Base-by-base conservation (phyloP, 495 filamentous ascomycete genomes). In the Niebla homalea region DNA sequence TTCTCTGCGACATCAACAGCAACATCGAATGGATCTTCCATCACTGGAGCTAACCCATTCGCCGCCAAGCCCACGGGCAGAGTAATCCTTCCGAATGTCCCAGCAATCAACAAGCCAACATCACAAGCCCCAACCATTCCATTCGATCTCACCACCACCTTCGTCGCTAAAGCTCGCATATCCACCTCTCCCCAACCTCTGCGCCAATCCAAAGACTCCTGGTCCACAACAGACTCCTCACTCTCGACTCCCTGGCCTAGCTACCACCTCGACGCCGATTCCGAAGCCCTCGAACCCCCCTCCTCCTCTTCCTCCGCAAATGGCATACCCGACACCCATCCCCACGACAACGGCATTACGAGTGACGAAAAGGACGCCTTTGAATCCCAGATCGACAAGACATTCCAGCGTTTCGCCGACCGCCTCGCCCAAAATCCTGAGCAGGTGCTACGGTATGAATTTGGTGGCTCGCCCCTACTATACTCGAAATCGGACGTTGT, bases 401-500 rank as follows among this genome's bases (percentile, higher is more conserved):
- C 82, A 0, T 99, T 99, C 69, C 88, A 94, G 63, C 82, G 79
- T 49, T 76, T 99, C 63, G 89, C 93, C 0, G 89, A 89, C 58
- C 70, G 88, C 2, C 73, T 96, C 7, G 78, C 76, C 1, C 86
- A 97, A 62, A 98, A 98, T 66, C 88, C 92, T 0, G 87, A 94
- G 54, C 92, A 98, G 59, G 82, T 89, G 14, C 79, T 99, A 32
- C 80, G 93, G 38, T 99, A 97, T 60, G 89, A 97, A 62, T 93
- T 87, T 63, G 71, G 68, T 1, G 93, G 92, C 0, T 55, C 67
- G 21, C 90, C 93, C 21, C 63, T 99, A 36, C 72, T 97, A 12
- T 98, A 94, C 62, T 78, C 76, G 18, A 81, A 83, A 57, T 70
- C 61, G 3, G 92, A 97, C 55, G 67, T 68, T 11, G 80, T 94